These are phyloP conservation scores for Geosmithia putterillii DNA, from an alignment of 2,329 filamentous ascomycete genomes.

Conservation along the genomic window DNA sequence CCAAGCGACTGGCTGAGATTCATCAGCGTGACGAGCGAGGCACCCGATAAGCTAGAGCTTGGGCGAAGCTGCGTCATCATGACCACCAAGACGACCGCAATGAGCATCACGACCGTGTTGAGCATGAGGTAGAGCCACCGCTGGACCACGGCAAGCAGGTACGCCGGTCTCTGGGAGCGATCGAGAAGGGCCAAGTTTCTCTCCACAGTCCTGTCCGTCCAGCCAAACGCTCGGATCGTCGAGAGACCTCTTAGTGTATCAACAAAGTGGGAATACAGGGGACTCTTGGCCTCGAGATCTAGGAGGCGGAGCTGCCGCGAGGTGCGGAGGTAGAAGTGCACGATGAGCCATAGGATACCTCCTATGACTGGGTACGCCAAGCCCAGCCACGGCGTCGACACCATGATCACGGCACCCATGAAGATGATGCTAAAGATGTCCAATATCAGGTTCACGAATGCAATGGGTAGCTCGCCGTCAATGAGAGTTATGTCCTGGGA, in stretches of 20 bases:
- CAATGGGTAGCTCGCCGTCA: constrained; percentile 22
- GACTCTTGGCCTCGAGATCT: constrained; percentile 49
- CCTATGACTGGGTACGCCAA: constrained; percentile 36
- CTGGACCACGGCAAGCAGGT: constrained; percentile 43
- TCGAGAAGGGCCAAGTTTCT: constrained; percentile 35
- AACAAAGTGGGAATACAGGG: constrained; percentile 42
- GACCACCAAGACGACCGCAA: constrained; percentile 31
- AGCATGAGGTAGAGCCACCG: constrained; percentile 41
- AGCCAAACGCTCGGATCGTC: constrained; percentile 43
- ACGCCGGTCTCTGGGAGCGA: constrained; percentile 40
- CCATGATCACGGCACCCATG: constrained; percentile 32
- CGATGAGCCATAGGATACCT: constrained; percentile 32
- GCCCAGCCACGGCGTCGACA: constrained; percentile 27
- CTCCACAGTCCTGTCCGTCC: constrained; percentile 27
- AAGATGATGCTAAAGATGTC: constrained; percentile 18
- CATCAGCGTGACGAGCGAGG: constrained; percentile 22
- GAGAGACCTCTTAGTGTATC: constrained; percentile 39
- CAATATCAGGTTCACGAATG: constrained; percentile 16
- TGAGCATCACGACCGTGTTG: constrained; percentile 30
- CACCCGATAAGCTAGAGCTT: constrained; percentile 20
- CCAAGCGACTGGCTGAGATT: constrained; percentile 13
- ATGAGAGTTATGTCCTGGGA: constrained; percentile 30
- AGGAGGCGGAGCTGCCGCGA: constrained; percentile 47
- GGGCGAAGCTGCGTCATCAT: constrained; percentile 27
- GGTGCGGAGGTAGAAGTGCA: constrained; percentile 46